phyloP scores from a whole-genome alignment of 192 early-diverging fungal genomes.

The Podila epigama region DNA sequence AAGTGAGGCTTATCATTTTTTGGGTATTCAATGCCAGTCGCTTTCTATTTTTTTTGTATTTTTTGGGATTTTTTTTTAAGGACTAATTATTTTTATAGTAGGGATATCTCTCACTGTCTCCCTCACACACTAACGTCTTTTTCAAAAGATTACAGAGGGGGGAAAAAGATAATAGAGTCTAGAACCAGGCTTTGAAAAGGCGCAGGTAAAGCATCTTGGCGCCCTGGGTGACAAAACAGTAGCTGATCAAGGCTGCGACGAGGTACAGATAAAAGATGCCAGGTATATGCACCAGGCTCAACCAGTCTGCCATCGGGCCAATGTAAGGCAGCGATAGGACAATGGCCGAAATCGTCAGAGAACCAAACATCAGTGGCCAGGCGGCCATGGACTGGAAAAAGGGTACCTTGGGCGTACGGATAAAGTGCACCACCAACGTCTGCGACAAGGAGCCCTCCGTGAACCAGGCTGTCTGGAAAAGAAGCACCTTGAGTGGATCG shows the following conservation, averaged over 20 bases:
- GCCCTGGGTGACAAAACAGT: conserved; percentile 41
- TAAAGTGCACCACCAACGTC: conserved; percentile 55
- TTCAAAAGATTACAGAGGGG: neutral
- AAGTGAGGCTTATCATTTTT: too few relatives aligned
- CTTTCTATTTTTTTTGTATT: neutral
- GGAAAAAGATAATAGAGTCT: neutral
- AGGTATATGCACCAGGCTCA: conserved; percentile 43
- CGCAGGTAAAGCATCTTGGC: conserved; percentile 51
- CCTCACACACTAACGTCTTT: too few relatives aligned
- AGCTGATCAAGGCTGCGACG: conserved; percentile 24
- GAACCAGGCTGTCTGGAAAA: conserved; percentile 57
- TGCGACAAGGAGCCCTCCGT: conserved; percentile 53
- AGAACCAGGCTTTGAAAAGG: conserved; percentile 53
- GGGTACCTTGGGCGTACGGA: conserved; percentile 56
- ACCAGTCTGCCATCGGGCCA: conserved; percentile 15
- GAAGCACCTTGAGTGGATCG: conserved; percentile 1
- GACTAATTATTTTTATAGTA: neutral
- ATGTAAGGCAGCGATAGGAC: conserved; percentile 43
- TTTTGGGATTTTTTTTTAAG: neutral
- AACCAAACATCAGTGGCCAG: conserved; percentile 21
- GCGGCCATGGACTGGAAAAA: conserved; percentile 54
- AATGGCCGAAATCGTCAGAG: conserved; percentile 20
- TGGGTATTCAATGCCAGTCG: neutral
- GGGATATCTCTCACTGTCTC: too few relatives aligned
- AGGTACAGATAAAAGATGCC: conserved; percentile 41